These are phyloP conservation scores for Magnusiomyces tetraspermus DNA, from an alignment of 1,139 yeast species.

Conservation along the genomic window DNA sequence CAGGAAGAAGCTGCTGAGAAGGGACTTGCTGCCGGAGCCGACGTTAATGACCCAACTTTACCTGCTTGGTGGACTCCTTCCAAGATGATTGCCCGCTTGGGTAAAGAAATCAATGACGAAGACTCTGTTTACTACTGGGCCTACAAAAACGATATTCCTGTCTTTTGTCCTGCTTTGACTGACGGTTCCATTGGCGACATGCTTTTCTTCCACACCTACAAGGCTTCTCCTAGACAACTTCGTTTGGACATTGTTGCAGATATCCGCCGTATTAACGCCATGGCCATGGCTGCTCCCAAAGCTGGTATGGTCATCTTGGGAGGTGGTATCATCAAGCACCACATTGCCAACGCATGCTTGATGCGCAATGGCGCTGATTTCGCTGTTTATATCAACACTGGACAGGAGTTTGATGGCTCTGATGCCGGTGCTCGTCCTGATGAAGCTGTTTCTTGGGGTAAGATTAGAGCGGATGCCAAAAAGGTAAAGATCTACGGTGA, in stretches of 20 bases:
- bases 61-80: constrained; percentile 81
- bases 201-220: constrained; percentile 96
- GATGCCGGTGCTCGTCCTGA: constrained; percentile 99
- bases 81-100: constrained; percentile 79
- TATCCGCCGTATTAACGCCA: constrained; percentile 77
- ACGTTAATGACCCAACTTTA: constrained; percentile 52
- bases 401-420: constrained; percentile 97
- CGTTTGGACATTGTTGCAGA: constrained; percentile 90
- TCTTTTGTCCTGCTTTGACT: constrained; percentile 93
- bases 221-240: constrained; percentile 80
- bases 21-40: constrained; percentile 26
- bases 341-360: constrained; percentile 92
- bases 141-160: constrained; percentile 88
- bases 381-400: constrained; percentile 94
- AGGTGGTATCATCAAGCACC: constrained; percentile 94
- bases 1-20: constrained; percentile 60
- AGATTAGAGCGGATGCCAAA: constrained; percentile 87
- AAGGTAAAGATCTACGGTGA: constrained; percentile 91
- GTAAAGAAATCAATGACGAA: constrained; percentile 90
- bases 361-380: constrained; percentile 99
- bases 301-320: constrained; percentile 97
- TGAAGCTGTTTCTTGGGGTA: constrained; percentile 98
- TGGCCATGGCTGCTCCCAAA: constrained; percentile 90
- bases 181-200: constrained; percentile 98
- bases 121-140: constrained; percentile 95